Evolutionary conservation across 768 basidiomycete genomes (phyloP).

Genomic region (Bullera alba): DNA sequence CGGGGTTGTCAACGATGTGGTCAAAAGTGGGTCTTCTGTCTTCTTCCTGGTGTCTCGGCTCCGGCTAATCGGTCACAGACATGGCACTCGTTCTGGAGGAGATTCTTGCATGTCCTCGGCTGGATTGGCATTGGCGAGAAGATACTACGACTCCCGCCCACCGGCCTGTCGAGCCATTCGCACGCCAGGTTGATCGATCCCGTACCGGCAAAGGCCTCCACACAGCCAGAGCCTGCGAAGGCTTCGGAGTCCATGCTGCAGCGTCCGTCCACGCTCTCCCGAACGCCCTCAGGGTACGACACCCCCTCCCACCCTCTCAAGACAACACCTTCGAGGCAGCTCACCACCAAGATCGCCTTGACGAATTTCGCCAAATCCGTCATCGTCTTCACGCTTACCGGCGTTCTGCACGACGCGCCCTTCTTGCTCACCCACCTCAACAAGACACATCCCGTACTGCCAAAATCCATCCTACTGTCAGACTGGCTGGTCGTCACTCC

Average conservation of each 20-base stretch:
- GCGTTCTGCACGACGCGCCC: constrained; percentile 26
- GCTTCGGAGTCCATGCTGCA: no score
- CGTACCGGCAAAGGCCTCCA: no score
- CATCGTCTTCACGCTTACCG: constrained; percentile 31
- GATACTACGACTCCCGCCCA: constrained; percentile 27
- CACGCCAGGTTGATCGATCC: no score
- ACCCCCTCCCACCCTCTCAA: constrained; percentile 24
- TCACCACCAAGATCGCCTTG: constrained; percentile 5
- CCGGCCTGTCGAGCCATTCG: constrained; percentile 11
- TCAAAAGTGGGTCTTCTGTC: constrained; percentile 22
- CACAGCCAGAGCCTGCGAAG: no score
- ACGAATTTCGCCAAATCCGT: constrained; percentile 31
- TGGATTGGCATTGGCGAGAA: constrained; percentile 35
- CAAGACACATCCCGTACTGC: neutral
- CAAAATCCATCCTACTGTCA: neutral
- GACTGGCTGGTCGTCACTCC: constrained; percentile 14
- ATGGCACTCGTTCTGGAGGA: constrained; percentile 30
- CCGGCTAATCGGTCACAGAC: constrained; percentile 16
- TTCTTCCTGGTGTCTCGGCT: neutral
- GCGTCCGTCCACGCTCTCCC: neutral
- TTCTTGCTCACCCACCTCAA: constrained; percentile 8
- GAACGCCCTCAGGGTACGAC: constrained; percentile 6
- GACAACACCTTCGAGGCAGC: neutral
- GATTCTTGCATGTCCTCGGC: constrained; percentile 27
- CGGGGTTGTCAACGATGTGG: constrained; percentile 34